These are phyloP conservation scores for Huntiella moniliformis DNA, from an alignment of 2,329 filamentous ascomycete genomes.

Conservation along the genomic window DNA sequence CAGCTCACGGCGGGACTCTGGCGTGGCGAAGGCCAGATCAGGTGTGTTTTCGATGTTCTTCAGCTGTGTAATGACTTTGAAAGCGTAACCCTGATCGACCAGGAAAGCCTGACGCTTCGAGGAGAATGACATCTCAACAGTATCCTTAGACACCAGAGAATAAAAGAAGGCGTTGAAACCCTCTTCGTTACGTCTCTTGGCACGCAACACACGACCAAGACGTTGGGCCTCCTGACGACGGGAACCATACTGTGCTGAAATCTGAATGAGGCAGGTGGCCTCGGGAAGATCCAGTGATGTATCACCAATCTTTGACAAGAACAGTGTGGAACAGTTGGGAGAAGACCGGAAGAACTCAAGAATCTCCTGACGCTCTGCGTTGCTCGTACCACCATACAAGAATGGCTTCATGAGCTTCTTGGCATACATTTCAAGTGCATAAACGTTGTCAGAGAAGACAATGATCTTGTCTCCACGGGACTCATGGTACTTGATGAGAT, in stretches of 20 bases:
- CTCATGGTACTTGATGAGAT: conserved; percentile 96
- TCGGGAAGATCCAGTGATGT: conserved; percentile 95
- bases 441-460: conserved; percentile 95
- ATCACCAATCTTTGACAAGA: conserved; percentile 93
- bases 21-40: conserved; percentile 59
- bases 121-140: conserved; percentile 94
- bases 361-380: conserved; percentile 69
- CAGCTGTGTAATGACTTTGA: conserved; percentile 95
- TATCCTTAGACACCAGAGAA: conserved; percentile 91
- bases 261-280: conserved; percentile 90
- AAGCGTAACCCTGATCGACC: conserved; percentile 94
- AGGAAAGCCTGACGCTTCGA: conserved; percentile 93
- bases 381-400: conserved; percentile 77
- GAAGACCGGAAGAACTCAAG: conserved; percentile 93
- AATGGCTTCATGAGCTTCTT: conserved; percentile 68
- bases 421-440: conserved; percentile 73
- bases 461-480: conserved; percentile 91
- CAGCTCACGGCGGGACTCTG: conserved; percentile 65
- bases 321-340: conserved; percentile 73
- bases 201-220: conserved; percentile 77
- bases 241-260: conserved; percentile 93
- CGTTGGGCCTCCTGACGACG: conserved; percentile 92
- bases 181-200: conserved; percentile 90
- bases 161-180: conserved; percentile 99
- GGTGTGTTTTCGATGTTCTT: conserved; percentile 76